Base-by-base conservation (phyloP, 2,329 filamentous ascomycete genomes). In the Dactylonectria estremocensis region DNA sequence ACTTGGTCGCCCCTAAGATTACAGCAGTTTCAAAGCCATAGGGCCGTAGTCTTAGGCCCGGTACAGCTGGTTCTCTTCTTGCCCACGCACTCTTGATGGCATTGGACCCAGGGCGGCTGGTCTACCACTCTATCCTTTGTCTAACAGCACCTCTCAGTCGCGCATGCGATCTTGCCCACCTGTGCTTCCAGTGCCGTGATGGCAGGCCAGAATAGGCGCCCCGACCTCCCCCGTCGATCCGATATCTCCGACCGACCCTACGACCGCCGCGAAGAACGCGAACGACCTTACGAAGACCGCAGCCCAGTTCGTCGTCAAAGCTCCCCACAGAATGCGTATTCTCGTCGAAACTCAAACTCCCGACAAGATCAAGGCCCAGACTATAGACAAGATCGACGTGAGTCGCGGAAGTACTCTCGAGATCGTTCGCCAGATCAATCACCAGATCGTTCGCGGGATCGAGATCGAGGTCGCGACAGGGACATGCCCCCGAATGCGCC, bases 141-240 rank as follows among this genome's bases (percentile, higher is more conserved):
- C 50, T 67, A 46, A 48, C 57, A 28, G 16, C 52, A 7, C 35
- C 11, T 43, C 50, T 33, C 20, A 40, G 50, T 55, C 49, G 60
- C 68, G 71, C 55, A 75, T 75, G 73, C 61, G 64, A 40, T 45
- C 52, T 37, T n/a, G 56, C 45, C 45, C 33, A 31, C 24, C 20
- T 33, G 33, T 49, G 57, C 63, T 60, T 57, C 62, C 55, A 66
- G 67, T 69, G 71, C 71, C 69, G 61, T 52, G 20, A 75, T 76
- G 74, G 69, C 68, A 56, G 66, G 69, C 52, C 43, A 54, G 46
- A 58, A 45, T 58, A 72, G 69, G 68, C 65, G 62, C 48, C 22
- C 24, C 14, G 68, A 66, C 9, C 28, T 18, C 40, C 48, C 52
- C 24, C 62, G 57, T 31, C 62, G 58, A 24, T 28, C 57, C 37